A percentile compares a stretch with the other conserved stretches of the same genome.
Evolutionary conservation across 2,329 filamentous ascomycete genomes (phyloP).

Genomic region (Calonectria leucothoes): DNA sequence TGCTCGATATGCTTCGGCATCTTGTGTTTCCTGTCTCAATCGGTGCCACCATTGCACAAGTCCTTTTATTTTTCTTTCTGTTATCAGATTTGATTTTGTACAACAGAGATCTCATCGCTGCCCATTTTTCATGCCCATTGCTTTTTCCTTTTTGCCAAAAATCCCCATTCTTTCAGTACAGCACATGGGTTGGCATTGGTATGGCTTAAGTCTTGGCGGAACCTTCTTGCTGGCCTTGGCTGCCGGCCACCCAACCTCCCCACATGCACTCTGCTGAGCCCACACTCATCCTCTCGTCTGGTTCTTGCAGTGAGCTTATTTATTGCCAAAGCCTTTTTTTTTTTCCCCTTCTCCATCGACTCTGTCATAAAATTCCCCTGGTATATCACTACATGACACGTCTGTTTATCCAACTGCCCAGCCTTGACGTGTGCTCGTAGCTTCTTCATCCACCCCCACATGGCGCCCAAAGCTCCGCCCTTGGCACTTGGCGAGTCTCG

Average conservation of each 20-base stretch:
- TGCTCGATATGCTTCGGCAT: background rate
- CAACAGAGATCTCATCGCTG: background rate
- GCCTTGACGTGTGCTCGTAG: background rate
- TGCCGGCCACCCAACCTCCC: background rate
- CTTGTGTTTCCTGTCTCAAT: background rate
- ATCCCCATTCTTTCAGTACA: background rate
- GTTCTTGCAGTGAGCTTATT: constrained; percentile 2
- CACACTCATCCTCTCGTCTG: background rate
- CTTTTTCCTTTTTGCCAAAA: background rate
- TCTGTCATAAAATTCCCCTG: background rate
- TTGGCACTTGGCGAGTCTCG: background rate
- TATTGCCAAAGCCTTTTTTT: background rate
- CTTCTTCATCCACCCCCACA: background rate
- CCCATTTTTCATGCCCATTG: background rate
- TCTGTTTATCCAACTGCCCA: background rate
- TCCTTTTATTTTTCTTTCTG: background rate
- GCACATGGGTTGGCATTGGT: background rate
- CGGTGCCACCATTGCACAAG: background rate
- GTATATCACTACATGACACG: background rate
- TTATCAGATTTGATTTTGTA: too few species aligned
- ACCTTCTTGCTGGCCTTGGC: background rate
- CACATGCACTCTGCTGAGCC: background rate
- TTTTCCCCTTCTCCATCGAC: background rate
- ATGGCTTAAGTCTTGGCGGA: background rate
- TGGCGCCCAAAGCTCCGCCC: background rate